A percentile compares a stretch with the other conserved stretches of the same genome.
Conservation (phyloP, 2,329 filamentous ascomycete genomes). For the Aspergillus amoenus region DNA sequence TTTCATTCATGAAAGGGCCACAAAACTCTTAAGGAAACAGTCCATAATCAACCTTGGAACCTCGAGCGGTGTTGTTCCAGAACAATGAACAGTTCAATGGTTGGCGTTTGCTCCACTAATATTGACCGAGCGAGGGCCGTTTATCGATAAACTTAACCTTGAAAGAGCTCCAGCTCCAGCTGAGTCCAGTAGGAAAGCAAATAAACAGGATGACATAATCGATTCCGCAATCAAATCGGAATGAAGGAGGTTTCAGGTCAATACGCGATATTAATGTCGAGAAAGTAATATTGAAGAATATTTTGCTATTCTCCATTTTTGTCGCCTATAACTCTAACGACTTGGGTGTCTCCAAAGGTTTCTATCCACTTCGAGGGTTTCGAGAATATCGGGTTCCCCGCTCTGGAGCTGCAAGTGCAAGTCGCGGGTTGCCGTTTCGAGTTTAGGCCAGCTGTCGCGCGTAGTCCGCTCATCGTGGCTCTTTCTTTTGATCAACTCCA, state of each 20-base stretch:
- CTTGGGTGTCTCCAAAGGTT: neutral
- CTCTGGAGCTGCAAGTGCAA: constrained; percentile 17
- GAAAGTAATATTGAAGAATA: neutral
- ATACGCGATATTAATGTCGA: neutral
- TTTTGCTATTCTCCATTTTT: neutral
- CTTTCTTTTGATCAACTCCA: constrained; percentile 23
- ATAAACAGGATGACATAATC: constrained; percentile 6
- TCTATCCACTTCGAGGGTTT: neutral
- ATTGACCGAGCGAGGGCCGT: no score
- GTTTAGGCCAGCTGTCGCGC: constrained; percentile 34
- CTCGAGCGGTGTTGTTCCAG: no score
- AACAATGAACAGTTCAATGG: no score
- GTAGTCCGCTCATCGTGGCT: constrained; percentile 21
- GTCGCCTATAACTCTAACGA: neutral
- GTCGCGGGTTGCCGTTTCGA: constrained; percentile 12
- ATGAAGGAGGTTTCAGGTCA: neutral
- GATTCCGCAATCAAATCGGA: neutral
- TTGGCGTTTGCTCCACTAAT: no score
- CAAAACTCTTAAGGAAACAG: neutral
- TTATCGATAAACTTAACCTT: neutral
- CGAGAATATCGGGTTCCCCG: constrained; percentile 14
- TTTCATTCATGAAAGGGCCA: neutral
- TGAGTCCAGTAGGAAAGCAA: neutral
- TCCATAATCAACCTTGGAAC: neutral
- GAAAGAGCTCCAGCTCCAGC: neutral